Percentiles rank a stretch among this genome's conserved stretches.
phyloP scores from a whole-genome alignment of 169 alveolate genomes.

The Eimeria tenella region DNA sequence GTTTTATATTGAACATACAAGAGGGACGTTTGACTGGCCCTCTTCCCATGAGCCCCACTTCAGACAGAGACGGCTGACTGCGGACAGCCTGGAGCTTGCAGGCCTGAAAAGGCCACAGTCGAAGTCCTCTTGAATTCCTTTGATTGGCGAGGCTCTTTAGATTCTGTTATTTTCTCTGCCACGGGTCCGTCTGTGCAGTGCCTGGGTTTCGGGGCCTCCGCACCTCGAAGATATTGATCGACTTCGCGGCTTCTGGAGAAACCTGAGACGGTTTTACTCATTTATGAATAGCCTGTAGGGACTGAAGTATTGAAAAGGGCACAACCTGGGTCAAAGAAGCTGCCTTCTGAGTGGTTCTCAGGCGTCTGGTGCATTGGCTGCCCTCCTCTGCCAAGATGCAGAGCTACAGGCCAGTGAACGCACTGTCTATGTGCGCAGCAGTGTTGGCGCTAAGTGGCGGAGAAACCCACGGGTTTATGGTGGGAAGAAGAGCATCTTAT shows the following conservation, averaged over 20 bases:
- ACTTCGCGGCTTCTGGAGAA: background rate
- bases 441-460: background rate
- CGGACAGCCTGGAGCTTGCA: constrained; percentile 9
- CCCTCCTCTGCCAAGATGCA: constrained; percentile 6
- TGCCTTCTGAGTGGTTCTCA: background rate
- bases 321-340: background rate
- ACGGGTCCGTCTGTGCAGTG: background rate
- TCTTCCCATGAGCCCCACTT: constrained; percentile 45
- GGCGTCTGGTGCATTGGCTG: background rate
- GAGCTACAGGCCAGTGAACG: constrained; percentile 1
- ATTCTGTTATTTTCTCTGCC: background rate
- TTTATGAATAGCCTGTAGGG: no score
- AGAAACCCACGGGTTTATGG: constrained; percentile 9
- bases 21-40: background rate
- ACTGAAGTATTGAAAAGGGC: background rate
- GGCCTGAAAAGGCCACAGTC: background rate
- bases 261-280: background rate
- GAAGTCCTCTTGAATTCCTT: background rate
- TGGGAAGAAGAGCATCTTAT: background rate
- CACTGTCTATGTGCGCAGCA: constrained; percentile 44
- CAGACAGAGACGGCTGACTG: constrained; percentile 27
- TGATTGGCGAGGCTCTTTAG: background rate
- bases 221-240: background rate
- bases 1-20: background rate
- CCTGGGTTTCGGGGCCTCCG: background rate